Evolutionary conservation across 2,329 filamentous ascomycete species (phyloP).

Genomic region (Eutypella sp.): DNA sequence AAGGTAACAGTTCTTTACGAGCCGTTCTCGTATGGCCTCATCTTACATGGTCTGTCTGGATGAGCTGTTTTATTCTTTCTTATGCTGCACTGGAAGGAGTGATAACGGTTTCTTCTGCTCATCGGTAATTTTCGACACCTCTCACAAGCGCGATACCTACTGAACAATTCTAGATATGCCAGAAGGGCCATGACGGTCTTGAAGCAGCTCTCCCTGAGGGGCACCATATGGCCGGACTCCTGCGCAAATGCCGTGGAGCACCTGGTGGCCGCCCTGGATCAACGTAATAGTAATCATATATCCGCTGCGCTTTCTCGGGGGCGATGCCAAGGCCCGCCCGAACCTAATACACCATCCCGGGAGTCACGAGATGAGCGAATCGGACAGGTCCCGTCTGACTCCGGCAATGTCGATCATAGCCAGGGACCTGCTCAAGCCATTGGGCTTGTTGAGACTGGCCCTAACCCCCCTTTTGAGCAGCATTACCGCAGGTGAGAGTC

Average conservation of each 20-base stretch:
- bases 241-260: conserved; percentile 11
- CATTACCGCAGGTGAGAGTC: too few species aligned
- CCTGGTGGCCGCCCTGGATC: conserved; percentile 8
- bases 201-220: conserved; percentile 9
- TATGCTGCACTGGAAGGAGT: conserved; percentile 15
- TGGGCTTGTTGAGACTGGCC: too few species aligned
- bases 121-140: conserved; percentile 3
- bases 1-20: background rate
- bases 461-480: too few species aligned
- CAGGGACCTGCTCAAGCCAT: too few species aligned
- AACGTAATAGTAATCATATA: too few species aligned
- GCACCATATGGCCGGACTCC: conserved; percentile 13
- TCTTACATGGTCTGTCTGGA: conserved; percentile 17
- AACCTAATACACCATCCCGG: too few species aligned
- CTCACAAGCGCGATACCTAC: background rate
- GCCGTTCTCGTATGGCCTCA: conserved; percentile 12
- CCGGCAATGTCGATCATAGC: too few species aligned
- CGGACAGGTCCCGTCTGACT: too few species aligned
- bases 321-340: too few species aligned
- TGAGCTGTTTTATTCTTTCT: conserved; percentile 15
- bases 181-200: conserved; percentile 11
- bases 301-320: too few species aligned
- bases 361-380: too few species aligned
- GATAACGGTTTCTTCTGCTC: conserved; percentile 9
- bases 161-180: conserved; percentile 7